Evolutionary conservation across 2,329 filamentous ascomycete genomes (phyloP).

Genomic region (Lecanicillium sp.): DNA sequence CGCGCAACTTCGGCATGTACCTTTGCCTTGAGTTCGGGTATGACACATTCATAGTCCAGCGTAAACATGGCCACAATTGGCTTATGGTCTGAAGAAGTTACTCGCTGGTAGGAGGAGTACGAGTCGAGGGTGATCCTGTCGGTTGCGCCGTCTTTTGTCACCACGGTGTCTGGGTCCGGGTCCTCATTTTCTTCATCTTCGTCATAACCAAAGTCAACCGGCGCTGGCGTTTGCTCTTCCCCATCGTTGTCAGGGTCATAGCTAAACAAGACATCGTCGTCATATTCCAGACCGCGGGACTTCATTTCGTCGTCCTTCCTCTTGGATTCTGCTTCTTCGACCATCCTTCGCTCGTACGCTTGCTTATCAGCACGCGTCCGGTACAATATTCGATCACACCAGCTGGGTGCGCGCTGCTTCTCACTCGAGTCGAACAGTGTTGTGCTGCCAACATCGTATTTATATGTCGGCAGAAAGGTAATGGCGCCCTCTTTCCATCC

Average conservation of each 20-base stretch:
- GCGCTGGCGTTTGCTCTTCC: conserved; percentile 18
- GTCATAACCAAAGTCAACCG: conserved; percentile 46
- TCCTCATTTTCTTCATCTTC: conserved; percentile 44
- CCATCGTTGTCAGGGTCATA: conserved; percentile 66
- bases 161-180: conserved; percentile 36
- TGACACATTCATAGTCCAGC: conserved; percentile 77
- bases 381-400: conserved; percentile 92
- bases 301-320: conserved; percentile 81
- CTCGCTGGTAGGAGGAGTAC: conserved; percentile 82
- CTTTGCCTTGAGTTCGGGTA: conserved; percentile 74
- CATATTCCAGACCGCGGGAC: conserved; percentile 67
- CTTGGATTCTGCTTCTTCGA: conserved; percentile 57
- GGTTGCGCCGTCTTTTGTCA: conserved; percentile 48
- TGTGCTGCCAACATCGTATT: conserved; percentile 92
- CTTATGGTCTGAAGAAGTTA: conserved; percentile 93
- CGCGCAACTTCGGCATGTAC: conserved; percentile 81
- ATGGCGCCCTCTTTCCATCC: conserved; percentile 89
- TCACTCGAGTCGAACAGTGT: conserved; percentile 92
- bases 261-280: conserved; percentile 80
- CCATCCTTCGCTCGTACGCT: conserved; percentile 52
- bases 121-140: conserved; percentile 50
- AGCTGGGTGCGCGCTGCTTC: conserved; percentile 85
- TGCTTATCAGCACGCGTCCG: conserved; percentile 65
- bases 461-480: conserved; percentile 88
- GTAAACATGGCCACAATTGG: conserved; percentile 78